These are phyloP conservation scores for Clarkia xantiana DNA, from an alignment of 345 rosid species.

Conservation along the genomic window DNA sequence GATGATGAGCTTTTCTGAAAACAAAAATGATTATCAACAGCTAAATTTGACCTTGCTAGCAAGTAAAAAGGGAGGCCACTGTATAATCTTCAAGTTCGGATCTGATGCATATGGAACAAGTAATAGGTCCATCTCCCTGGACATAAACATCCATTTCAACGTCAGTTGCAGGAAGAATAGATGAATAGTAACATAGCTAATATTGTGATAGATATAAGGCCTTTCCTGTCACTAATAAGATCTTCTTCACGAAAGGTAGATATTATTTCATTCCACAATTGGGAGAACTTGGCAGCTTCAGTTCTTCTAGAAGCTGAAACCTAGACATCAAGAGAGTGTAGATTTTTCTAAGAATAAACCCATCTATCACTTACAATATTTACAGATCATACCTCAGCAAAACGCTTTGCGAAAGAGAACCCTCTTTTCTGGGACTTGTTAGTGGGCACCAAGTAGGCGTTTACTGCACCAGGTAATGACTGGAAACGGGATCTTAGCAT, in stretches of 20 bases:
- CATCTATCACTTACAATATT: not conserved
- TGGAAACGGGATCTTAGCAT: conserved; percentile 96
- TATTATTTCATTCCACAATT: conserved; percentile 94
- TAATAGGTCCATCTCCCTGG: conserved; percentile 97
- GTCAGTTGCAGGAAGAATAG: conserved; percentile 3
- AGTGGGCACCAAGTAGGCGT: conserved; percentile 74
- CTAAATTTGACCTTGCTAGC: conserved; percentile 74
- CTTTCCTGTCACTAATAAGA: conserved; percentile 85
- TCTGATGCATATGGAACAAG: conserved; percentile 86
- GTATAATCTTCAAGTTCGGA: conserved; percentile 82
- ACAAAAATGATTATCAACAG: conserved; percentile 6
- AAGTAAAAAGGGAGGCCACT: conserved; percentile 97
- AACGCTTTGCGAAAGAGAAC: conserved; percentile 74
- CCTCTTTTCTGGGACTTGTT: conserved; percentile 66
- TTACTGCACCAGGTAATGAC: conserved; percentile 88
- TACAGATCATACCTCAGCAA: conserved; percentile 47
- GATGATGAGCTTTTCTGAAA: not conserved
- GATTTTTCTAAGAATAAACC: not conserved
- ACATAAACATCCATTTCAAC: conserved; percentile 14
- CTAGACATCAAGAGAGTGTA: conserved; percentile 20
- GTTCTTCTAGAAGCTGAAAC: conserved; percentile 80
- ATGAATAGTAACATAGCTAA: conserved; percentile 5
- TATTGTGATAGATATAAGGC: conserved; percentile 12
- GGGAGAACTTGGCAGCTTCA: conserved; percentile 98
- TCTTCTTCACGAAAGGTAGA: conserved; percentile 98